Percentiles rank a stretch among this genome's conserved stretches.
Evolutionary conservation across 495 filamentous ascomycete genomes (phyloP).

Genomic region (Penicillium arizonense): DNA sequence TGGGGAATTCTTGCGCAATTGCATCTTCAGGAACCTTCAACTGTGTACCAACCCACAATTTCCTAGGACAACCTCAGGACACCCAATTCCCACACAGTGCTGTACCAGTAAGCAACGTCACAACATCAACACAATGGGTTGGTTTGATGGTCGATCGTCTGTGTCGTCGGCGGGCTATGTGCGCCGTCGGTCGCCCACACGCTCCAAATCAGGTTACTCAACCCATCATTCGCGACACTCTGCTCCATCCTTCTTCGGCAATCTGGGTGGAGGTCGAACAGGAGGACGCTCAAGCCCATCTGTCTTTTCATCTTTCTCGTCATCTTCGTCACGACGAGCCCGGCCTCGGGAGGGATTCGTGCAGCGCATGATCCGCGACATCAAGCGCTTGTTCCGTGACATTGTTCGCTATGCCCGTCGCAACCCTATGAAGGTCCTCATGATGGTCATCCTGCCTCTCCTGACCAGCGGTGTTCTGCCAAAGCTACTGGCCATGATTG

Average conservation of each 20-base stretch:
- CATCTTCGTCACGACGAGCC: constrained; percentile 55
- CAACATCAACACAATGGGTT: constrained; percentile 41
- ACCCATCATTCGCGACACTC: constrained; percentile 41
- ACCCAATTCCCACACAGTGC: background rate
- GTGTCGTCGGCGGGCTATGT: constrained; percentile 21
- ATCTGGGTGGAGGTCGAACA: constrained; percentile 28
- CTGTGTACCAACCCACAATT: constrained; percentile 1
- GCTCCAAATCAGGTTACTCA: constrained; percentile 36
- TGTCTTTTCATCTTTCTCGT: constrained; percentile 53
- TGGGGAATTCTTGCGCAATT: background rate
- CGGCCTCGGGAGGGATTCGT: constrained; percentile 75
- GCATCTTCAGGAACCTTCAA: background rate
- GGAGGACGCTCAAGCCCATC: constrained; percentile 45
- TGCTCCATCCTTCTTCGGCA: constrained; percentile 51
- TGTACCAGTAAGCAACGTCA: background rate
- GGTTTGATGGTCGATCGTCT: constrained; percentile 44
- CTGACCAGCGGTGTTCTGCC: constrained; percentile 76
- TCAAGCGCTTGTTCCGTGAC: constrained; percentile 71
- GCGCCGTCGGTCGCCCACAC: constrained; percentile 35
- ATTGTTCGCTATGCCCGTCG: constrained; percentile 72
- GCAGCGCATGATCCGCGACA: constrained; percentile 61
- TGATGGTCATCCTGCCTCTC: constrained; percentile 81
- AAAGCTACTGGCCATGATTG: constrained; percentile 69
- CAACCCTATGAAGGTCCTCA: constrained; percentile 79
- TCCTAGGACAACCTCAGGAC: background rate